Evolutionary conservation across 805 yeast species (phyloP), one percentile per base, ranked within the genome.

Genomic region (Lachancea kluyveri): DNA sequence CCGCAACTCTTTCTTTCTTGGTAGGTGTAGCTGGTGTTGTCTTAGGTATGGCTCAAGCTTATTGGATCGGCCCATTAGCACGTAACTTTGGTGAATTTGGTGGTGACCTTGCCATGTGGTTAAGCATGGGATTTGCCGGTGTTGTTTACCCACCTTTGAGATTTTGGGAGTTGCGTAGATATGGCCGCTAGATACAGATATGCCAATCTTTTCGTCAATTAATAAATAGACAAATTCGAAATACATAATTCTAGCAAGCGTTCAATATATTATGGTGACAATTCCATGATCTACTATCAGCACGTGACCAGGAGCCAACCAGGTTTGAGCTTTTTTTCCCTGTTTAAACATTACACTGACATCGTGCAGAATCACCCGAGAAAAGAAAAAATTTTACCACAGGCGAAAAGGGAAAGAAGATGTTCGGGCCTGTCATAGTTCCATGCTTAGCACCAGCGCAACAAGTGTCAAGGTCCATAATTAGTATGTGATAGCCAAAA

Each of bases 1-100:
- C 95, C 1, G 80, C 94, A 0, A 58, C 78, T 3, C 45, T 67
- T 12, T 70, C 87, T 2, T 84, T 84, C 45, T 45, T 72, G 3
- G 59, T 70, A 33, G 95, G 95, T 26, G 78, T 78, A 11, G 81
- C 74, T 0, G 95, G 94, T 28, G 94, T 85, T 1, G 85, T 81
- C 3, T 60, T 85, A 13, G 94, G 95, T 5, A 86, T 86, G 96
- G 69, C 82, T 16, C 96, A 86, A 54, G 81, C 77, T 5, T 86
- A 86, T 57, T 86, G 80, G 68, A 64, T 70, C 5, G 96, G 95
- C 0, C 85, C 85, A 0, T 44, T 85, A 8, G 94, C 94, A 8
- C 56, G 55, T 17, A 46, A 63, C 4, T 61, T 81, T 10, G 94
- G 94, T 13, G 76, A 67, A 5, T 54, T 57, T 39, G 87, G 83